These are phyloP conservation scores for Micromonas commoda DNA, from an alignment of 139 green algal genomes.

Conservation along the genomic window DNA sequence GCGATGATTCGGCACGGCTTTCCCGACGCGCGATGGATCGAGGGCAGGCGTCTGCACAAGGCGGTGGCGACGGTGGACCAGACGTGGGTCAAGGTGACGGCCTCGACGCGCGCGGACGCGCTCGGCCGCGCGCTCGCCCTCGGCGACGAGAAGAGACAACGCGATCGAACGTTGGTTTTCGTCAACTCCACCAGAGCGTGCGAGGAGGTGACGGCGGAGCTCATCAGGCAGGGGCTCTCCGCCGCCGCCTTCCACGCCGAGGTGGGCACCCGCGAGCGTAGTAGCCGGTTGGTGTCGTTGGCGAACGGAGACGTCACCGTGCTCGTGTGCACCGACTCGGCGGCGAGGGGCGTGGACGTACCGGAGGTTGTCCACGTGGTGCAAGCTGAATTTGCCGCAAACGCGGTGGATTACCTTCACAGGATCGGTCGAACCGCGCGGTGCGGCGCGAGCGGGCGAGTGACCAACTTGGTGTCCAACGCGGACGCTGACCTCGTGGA, in stretches of 20 bases:
- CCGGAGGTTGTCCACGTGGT: conserved; percentile 24
- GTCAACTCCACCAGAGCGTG: conserved; percentile 6
- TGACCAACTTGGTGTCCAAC: conserved; percentile 63
- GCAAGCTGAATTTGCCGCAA: conserved; percentile 79
- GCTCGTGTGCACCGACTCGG: conserved; percentile 31
- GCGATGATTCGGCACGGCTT: conserved; percentile 25
- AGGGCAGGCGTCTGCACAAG: conserved; percentile 11
- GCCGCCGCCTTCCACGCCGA: conserved; percentile 15
- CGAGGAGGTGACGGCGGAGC: neutral
- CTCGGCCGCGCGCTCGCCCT: neutral
- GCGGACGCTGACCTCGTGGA: conserved; percentile 51
- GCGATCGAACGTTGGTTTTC: conserved; percentile 26
- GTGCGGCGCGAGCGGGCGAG: conserved; percentile 58
- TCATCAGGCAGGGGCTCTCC: neutral
- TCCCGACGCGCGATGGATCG: conserved; percentile 28
- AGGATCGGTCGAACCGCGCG: conserved; percentile 55
- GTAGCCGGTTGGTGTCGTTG: neutral
- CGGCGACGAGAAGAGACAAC: neutral
- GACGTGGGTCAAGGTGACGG: conserved; percentile 11
- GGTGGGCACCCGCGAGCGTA: neutral
- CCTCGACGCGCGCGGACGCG: neutral
- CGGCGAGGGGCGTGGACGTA: conserved; percentile 31
- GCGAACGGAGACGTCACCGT: conserved; percentile 8
- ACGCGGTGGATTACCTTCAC: conserved; percentile 86
- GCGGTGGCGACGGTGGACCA: conserved; percentile 13